A percentile compares a stretch with the other conserved stretches of the same genome.
Evolutionary conservation across 1,284 basidiomycete genomes (phyloP).

Genomic region (Spongispora temasekensis): DNA sequence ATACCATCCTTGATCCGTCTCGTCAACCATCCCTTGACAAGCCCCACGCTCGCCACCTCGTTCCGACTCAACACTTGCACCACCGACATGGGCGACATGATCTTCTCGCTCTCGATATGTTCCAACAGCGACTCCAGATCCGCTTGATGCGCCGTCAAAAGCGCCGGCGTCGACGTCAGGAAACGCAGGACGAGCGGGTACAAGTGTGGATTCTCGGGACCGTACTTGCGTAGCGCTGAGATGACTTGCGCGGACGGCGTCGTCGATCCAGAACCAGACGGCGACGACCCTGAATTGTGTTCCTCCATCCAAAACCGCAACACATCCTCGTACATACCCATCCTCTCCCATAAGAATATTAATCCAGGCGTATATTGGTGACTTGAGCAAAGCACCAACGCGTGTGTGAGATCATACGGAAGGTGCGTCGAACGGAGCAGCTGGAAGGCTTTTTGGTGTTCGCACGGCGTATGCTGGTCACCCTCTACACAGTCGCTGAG

Average conservation of each 20-base stretch:
- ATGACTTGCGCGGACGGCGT: conserved; percentile 67
- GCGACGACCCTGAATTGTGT: conserved; percentile 40
- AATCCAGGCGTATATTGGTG: conserved; percentile 81
- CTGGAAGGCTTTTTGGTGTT: conserved; percentile 61
- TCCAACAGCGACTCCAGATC: conserved; percentile 76
- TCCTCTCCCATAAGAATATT: conserved; percentile 87
- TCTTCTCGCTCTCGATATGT: conserved; percentile 74
- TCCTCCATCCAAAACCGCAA: conserved; percentile 89
- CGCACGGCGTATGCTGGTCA: conserved; percentile 6
- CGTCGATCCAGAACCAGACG: conserved; percentile 18
- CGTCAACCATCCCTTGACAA: conserved; percentile 89
- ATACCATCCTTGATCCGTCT: conserved; percentile 71
- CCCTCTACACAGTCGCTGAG: conserved; percentile 42
- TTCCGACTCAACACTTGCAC: conserved; percentile 88
- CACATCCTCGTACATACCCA: conserved; percentile 97
- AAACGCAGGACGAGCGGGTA: conserved; percentile 92
- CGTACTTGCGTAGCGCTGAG: conserved; percentile 73
- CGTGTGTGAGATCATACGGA: conserved; percentile 90
- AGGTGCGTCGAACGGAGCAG: conserved; percentile 64
- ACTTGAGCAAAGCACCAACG: conserved; percentile 90
- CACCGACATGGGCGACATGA: conserved; percentile 87
- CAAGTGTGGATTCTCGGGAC: conserved; percentile 67
- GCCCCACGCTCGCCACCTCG: conserved; percentile 84
- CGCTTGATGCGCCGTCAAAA: conserved; percentile 67
- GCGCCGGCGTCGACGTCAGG: conserved; percentile 76